Conservation (phyloP, 192 early-diverging fungal species). For the Backusella tarrabulga region DNA sequence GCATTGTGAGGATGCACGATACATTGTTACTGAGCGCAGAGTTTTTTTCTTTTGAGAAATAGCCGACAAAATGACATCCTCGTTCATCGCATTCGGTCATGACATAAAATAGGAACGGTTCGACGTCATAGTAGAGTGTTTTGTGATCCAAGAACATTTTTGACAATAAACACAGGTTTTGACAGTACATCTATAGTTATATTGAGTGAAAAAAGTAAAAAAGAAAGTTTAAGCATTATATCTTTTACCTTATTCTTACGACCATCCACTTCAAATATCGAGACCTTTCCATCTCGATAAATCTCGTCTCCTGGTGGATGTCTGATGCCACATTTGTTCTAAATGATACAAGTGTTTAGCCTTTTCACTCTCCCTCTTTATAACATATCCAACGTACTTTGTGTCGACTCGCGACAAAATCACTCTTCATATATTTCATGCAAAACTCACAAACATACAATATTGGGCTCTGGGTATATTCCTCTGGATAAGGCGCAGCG, state of each 20-base stretch:
- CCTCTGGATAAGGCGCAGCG: conserved; percentile 92
- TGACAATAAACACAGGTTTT: conserved; percentile 92
- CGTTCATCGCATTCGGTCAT: conserved; percentile 78
- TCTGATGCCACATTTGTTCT: conserved; percentile 71
- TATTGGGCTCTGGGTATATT: conserved; percentile 79
- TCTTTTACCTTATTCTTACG: conserved; percentile 83
- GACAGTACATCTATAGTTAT: conserved; percentile 80
- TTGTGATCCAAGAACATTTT: conserved; percentile 99
- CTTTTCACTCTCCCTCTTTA: neutral
- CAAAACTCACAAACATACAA: conserved; percentile 97
- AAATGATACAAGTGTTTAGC: neutral
- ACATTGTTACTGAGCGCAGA: conserved; percentile 85
- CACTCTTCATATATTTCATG: conserved; percentile 96
- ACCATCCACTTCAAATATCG: conserved; percentile 96
- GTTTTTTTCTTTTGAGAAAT: conserved; percentile 96
- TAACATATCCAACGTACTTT: conserved; percentile 40
- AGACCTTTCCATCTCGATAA: conserved; percentile 84
- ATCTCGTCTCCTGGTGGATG: conserved; percentile 98
- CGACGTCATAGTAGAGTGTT: conserved; percentile 96
- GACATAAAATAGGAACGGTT: conserved; percentile 96
- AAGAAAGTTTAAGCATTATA: neutral
- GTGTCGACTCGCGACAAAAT: conserved; percentile 79
- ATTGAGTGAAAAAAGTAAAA: neutral
- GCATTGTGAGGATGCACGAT: conserved; percentile 92
- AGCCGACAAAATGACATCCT: conserved; percentile 92